A percentile compares a stretch with the other conserved stretches of the same genome.
Evolutionary conservation across 176 grass and related monocot genomes (phyloP).

Genomic region (Raddia guianensis): DNA sequence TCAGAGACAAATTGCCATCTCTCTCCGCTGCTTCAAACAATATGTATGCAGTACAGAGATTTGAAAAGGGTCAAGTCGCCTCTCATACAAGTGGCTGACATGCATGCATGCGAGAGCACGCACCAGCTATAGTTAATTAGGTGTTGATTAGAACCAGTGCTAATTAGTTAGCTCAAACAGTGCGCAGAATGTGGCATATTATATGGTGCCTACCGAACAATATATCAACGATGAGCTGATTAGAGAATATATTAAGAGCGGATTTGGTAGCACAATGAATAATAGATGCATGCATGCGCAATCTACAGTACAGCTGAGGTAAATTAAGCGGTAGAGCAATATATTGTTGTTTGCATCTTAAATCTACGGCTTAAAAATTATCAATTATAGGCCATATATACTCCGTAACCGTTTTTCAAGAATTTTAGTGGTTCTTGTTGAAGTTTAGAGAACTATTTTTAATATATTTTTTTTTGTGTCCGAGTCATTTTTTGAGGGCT

Average conservation of each 20-base stretch:
- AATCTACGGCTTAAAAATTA: no score
- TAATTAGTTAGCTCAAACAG: slow-evolving; percentile 2
- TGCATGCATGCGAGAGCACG: background rate
- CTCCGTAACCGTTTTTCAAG: no score
- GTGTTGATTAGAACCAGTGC: background rate
- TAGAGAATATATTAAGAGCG: background rate
- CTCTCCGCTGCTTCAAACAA: background rate
- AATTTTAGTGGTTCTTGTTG: no score
- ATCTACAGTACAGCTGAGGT: background rate
- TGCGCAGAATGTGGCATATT: background rate
- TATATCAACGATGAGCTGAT: background rate
- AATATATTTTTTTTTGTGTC: no score
- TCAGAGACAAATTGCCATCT: background rate
- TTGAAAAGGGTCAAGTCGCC: background rate
- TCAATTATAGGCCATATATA: no score
- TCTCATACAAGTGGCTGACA: background rate
- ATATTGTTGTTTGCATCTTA: no score
- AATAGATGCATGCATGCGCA: background rate
- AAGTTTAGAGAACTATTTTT: no score
- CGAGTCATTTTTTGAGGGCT: no score
- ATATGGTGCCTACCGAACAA: background rate
- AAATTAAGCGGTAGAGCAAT: no score
- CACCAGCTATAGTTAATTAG: background rate
- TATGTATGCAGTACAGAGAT: background rate
- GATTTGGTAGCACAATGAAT: background rate